Evolutionary conservation across 768 basidiomycete genomes (phyloP), one percentile per base, ranked within the genome.

Genomic region (Royoungia palumana): DNA sequence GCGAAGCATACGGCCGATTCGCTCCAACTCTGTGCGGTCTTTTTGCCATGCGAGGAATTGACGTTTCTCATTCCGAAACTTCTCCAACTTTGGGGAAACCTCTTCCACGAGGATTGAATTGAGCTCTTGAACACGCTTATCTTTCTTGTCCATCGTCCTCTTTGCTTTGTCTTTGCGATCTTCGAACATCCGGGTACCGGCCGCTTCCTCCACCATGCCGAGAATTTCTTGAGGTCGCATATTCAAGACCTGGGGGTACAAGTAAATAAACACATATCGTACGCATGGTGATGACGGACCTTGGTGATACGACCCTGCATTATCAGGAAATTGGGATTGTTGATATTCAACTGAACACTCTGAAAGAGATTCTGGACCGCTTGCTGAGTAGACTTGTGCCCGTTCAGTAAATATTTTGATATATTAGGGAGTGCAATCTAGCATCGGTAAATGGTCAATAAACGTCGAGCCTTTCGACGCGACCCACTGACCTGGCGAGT

Each of bases 291-390:
- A 10, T 19, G 21, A 57, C 69, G 35, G 27, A 89, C 94, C 74
- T 98, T 99, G 11, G 96, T 99, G 65, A 99, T 99, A 42, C 94
- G 90, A 24, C 96, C 95, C 70, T 99, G 96, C 95, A 98, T 98
- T 66, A 98, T 97, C 50, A 99, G 78, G 73, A 98, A 98, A 66
- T 98, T 98, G 37, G 96, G 96, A 69, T 97, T 97, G 72, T 98
- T 99, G 78, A 99, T 98, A 65, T 98, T 98, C 56, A 99, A 81
- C 67, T 96, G 94, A 1, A 99, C 94, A 35, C 90, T 87, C 64
- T 98, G 96, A 62, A 99, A 98, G 13, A 98, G 75, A 24, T 83
- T 87, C 61, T 96, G 96, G 0, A 99, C 80, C 1, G 74, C 76
- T 45, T 88, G 82, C 56, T 96, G 92, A 4, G 83, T 81, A 4